These are phyloP conservation scores for Polygonum maritimum DNA, from an alignment of 148 eudicot species.

Conservation along the genomic window DNA sequence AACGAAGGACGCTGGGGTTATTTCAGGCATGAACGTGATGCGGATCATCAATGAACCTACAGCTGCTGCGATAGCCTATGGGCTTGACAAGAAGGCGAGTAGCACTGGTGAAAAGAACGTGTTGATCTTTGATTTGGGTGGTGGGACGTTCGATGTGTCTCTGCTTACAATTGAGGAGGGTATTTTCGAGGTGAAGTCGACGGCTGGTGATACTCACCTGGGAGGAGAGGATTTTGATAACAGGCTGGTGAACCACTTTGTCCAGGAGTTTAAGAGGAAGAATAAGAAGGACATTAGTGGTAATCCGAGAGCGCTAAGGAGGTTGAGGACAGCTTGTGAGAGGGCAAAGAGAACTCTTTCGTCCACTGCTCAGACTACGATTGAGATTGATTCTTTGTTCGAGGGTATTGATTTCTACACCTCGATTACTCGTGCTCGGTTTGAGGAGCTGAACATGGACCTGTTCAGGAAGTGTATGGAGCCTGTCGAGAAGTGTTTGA, in stretches of 20 bases:
- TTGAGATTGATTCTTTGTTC: constrained; percentile 6
- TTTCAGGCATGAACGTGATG: constrained; percentile 8
- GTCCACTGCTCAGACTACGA: constrained; percentile 6
- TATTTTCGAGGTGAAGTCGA: constrained; percentile 11
- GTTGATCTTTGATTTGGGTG: constrained; percentile 10
- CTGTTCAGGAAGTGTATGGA: constrained; percentile 10
- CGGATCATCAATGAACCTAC: constrained; percentile 11
- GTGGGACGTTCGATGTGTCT: constrained; percentile 12
- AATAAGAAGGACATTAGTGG: constrained; percentile 12
- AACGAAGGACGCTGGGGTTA: constrained; percentile 5
- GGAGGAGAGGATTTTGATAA: constrained; percentile 11
- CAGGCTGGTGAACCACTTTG: constrained; percentile 14
- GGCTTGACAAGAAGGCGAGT: constrained; percentile 14
- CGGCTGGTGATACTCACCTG: constrained; percentile 11
- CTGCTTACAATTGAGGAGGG: constrained; percentile 14
- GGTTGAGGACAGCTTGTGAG: constrained; percentile 10
- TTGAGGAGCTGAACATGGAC: constrained; percentile 12
- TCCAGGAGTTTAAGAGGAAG: constrained; percentile 13
- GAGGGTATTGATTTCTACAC: constrained; percentile 13
- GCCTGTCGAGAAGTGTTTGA: constrained; percentile 6
- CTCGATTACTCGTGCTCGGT: constrained; percentile 8
- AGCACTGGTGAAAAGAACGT: constrained; percentile 13
- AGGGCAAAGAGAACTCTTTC: constrained; percentile 7
- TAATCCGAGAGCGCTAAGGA: constrained; percentile 9
- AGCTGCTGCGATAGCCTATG: constrained; percentile 11